A percentile compares a stretch with the other conserved stretches of the same genome.
Evolutionary conservation across 495 filamentous ascomycete genomes (phyloP).

Genomic region (Extremus antarcticus): DNA sequence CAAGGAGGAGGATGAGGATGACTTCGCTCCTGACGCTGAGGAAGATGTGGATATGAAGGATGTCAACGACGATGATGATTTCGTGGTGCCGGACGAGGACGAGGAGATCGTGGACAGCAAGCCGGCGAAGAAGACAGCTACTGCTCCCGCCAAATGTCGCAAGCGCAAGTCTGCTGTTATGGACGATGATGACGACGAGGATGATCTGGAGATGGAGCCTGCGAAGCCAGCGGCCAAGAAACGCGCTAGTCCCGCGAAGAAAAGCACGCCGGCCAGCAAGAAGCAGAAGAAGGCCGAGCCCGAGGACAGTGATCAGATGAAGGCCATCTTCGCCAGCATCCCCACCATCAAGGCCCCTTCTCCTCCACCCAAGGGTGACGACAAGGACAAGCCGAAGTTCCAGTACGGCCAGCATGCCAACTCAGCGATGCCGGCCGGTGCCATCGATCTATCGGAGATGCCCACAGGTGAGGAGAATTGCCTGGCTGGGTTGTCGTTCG

Average conservation of each 20-base stretch:
- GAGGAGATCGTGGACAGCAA: slow-evolving; percentile 25
- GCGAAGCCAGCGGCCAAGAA: slow-evolving; percentile 26
- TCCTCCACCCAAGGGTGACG: slow-evolving; percentile 51
- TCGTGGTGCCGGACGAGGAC: slow-evolving; percentile 29
- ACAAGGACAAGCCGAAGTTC: slow-evolving; percentile 50
- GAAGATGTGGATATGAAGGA: slow-evolving; percentile 35
- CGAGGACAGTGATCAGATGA: slow-evolving; percentile 53
- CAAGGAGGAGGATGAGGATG: slow-evolving; percentile 23
- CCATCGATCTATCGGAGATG: slow-evolving; percentile 44
- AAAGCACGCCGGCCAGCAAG: slow-evolving; percentile 38
- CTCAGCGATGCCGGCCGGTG: slow-evolving; percentile 47
- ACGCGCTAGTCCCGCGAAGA: slow-evolving; percentile 36
- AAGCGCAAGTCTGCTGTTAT: slow-evolving; percentile 46
- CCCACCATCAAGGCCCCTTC: slow-evolving; percentile 70
- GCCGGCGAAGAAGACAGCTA: slow-evolving; percentile 33
- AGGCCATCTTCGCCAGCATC: slow-evolving; percentile 80
- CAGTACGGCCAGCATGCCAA: slow-evolving; percentile 48
- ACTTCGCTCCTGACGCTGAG: slow-evolving; percentile 18
- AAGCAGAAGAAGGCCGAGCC: slow-evolving; percentile 42
- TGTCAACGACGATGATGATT: slow-evolving; percentile 32
- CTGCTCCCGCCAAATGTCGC: slow-evolving; percentile 30
- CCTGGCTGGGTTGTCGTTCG: slow-evolving; percentile 82
- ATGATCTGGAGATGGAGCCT: slow-evolving; percentile 35
- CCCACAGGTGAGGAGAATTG: slow-evolving; percentile 83
- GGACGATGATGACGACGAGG: slow-evolving; percentile 37